Evolutionary conservation across 176 grass and related monocot genomes (phyloP), one percentile per base, ranked within the genome.

Genomic region (Rhynchospora breviuscula): DNA sequence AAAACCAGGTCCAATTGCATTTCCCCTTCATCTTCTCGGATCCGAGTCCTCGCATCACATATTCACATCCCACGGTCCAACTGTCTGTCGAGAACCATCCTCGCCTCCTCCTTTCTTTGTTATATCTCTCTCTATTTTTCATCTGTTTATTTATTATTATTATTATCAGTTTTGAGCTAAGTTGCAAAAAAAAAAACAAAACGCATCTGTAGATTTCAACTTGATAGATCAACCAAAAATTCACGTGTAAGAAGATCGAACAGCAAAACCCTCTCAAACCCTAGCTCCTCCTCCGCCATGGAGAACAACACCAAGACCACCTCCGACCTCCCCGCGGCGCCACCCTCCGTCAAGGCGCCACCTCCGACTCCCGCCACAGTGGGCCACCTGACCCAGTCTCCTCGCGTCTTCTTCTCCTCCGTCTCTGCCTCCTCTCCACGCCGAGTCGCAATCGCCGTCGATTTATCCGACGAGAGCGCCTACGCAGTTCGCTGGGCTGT

Each of bases 361-460:
- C 71, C 88, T 10, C 84, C 90, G 0, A 86, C 91, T 12, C 91
- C 92, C 0, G 11, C 85, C 43, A 85, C 89, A 58, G 86, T 86
- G 0, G 90, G 89, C 2, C 83, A 92, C 76, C 92, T 92, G 77
- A 85, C 94, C 1, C 90, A 90, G 8, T 97, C 94, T 7, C 94
- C 94, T 1, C 90, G 92, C 18, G 67, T 94, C 14, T 94, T 97
- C 88, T 97, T 97, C 92, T 88, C 84, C 23, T 87, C 92, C 8
- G 85, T 86, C 11, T 72, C 63, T 0, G 90, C 83, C n/a, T 85
- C 87, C 70, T 72, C 85, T 23, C 90, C 91, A 72, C 94, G 94
- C 85, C 92, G 94, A 40, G 90, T 97, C 85, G 92, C 94, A 69
- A 97, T 97, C 58, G 94, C 94, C 17, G 94, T 97, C 72, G 94